Evolutionary conservation across 73 alveolate species (phyloP).

Genomic region (Tetrahymena malaccensis): DNA sequence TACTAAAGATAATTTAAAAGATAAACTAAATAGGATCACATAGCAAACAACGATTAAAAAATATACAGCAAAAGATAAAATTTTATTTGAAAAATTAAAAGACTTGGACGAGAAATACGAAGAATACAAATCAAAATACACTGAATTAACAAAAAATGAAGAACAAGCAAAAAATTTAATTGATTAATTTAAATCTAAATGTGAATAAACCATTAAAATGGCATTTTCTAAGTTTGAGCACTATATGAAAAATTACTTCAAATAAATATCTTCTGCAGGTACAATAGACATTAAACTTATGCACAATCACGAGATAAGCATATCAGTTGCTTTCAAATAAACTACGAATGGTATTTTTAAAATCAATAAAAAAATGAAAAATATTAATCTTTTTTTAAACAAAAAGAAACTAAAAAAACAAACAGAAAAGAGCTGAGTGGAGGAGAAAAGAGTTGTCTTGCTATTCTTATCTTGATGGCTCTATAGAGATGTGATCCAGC

Average conservation of each 20-base stretch:
- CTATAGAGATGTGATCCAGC: conserved; percentile 84
- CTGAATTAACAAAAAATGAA: neutral
- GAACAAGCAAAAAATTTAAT: neutral
- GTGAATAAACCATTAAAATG: neutral
- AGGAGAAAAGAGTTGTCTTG: conserved; percentile 96
- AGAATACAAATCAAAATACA: neutral
- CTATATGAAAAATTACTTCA: neutral
- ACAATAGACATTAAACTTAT: neutral
- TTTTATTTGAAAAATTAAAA: neutral
- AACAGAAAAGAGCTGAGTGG: conserved; percentile 58
- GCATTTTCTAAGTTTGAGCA: neutral
- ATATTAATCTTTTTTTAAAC: too few relatives aligned
- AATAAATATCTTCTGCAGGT: neutral
- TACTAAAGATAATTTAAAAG: neutral
- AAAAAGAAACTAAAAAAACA: neutral
- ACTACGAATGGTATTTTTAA: neutral
- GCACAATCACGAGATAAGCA: neutral
- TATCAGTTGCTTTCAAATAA: neutral
- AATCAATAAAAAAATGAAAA: too few relatives aligned
- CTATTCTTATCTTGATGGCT: conserved; percentile 87
- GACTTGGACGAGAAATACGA: neutral
- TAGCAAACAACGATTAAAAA: neutral
- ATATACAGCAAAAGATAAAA: neutral
- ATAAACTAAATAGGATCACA: neutral
- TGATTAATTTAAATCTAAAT: neutral